Conservation (phyloP, 345 rosid genomes). For the Firmiana major region DNA sequence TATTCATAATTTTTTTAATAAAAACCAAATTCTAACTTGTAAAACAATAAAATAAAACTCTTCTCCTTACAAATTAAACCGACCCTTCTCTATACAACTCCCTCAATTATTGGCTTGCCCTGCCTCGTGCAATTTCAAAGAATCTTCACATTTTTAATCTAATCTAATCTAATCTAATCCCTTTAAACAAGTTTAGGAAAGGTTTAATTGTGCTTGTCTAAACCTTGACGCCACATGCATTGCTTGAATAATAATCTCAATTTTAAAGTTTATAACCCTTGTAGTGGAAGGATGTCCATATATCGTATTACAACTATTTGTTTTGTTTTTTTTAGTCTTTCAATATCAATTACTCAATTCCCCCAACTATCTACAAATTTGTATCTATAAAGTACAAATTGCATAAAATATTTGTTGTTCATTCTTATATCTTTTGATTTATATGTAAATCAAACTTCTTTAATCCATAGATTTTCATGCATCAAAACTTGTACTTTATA, state of each 20-base stretch:
- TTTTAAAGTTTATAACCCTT: background rate
- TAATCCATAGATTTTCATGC: too few species aligned
- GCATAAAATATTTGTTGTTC: too few species aligned
- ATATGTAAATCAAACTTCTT: background rate
- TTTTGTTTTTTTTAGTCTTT: too few species aligned
- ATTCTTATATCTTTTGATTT: background rate
- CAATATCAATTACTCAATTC: too few species aligned
- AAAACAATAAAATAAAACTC: too few species aligned
- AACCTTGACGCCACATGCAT: constrained; percentile 10
- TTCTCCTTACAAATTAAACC: too few species aligned
- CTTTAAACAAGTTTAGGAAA: constrained; percentile 1
- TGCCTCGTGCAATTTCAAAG: constrained; percentile 22
- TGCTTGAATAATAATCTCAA: background rate
- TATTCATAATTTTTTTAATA: too few species aligned
- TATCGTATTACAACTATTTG: too few species aligned
- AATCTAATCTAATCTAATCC: constrained; percentile 4
- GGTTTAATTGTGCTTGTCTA: background rate
- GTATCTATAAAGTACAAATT: too few species aligned
- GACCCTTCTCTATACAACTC: background rate
- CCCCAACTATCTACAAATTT: too few species aligned
- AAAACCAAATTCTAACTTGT: too few species aligned
- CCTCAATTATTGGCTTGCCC: background rate
- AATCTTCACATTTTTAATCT: constrained; percentile 25
- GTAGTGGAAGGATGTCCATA: background rate
- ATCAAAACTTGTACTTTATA: too few species aligned